Conservation (phyloP, 495 filamentous ascomycete species). For the Choiromyces venosus region DNA sequence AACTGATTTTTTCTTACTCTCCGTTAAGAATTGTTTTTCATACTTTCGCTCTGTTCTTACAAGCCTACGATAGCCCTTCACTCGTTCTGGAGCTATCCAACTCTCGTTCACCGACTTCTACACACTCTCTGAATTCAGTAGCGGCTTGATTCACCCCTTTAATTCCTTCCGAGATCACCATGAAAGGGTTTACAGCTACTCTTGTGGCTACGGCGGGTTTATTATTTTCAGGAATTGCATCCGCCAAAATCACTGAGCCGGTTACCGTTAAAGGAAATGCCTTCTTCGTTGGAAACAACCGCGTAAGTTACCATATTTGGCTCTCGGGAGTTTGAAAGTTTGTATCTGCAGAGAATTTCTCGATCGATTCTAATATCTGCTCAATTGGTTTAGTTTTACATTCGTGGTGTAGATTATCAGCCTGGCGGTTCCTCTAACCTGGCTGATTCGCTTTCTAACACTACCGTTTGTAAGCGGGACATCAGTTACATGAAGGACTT, state of each 20-base stretch:
- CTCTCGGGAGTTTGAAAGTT: background rate
- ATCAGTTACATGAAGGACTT: conserved; percentile 76
- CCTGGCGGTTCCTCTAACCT: conserved; percentile 79
- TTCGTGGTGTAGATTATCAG: conserved; percentile 93
- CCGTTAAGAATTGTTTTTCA: background rate
- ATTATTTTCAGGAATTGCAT: conserved; percentile 48
- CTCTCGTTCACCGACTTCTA: background rate
- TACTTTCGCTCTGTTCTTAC: background rate
- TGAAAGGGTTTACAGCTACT: conserved; percentile 40
- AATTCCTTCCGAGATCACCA: conserved; percentile 23
- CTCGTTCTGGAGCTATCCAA: background rate
- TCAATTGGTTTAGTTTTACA: conserved; percentile 59
- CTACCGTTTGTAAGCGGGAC: conserved; percentile 67
- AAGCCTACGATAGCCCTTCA: background rate
- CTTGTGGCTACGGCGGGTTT: conserved; percentile 54
- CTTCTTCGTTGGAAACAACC: conserved; percentile 74
- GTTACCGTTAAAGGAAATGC: conserved; percentile 63
- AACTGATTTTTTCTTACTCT: background rate
- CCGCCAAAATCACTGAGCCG: conserved; percentile 54
- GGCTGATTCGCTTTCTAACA: conserved; percentile 66
- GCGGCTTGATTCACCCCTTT: background rate
- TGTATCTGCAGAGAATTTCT: conserved; percentile 5
- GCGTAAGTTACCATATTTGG: conserved; percentile 42
- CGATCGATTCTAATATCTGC: background rate
- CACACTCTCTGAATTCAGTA: background rate